These are phyloP conservation scores for Coniosporium apollinis DNA, from an alignment of 495 filamentous ascomycete species.

Conservation along the genomic window DNA sequence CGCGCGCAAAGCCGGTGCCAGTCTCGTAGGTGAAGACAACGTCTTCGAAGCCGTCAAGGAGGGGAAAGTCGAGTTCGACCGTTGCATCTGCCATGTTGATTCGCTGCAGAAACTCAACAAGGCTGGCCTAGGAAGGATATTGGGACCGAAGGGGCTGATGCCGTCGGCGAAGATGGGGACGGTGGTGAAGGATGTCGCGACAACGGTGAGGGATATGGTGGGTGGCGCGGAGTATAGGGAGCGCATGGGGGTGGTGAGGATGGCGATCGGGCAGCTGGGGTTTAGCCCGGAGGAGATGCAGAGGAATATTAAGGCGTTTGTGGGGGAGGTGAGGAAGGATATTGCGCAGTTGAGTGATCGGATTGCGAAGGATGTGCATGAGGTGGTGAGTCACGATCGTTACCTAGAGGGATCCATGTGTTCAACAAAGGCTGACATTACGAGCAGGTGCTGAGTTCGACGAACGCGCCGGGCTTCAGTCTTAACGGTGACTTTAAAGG, in stretches of 20 bases:
- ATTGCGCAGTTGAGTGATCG: slow-evolving; percentile 49
- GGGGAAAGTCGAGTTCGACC: slow-evolving; percentile 68
- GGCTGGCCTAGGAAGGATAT: slow-evolving; percentile 56
- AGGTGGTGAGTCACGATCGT: slow-evolving; percentile 47
- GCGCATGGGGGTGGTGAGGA: slow-evolving; percentile 61
- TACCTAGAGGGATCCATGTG: background rate
- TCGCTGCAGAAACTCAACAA: slow-evolving; percentile 57
- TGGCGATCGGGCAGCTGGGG: slow-evolving; percentile 78
- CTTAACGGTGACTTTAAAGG: slow-evolving; percentile 61
- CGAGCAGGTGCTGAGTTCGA: slow-evolving; percentile 70
- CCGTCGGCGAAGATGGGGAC: slow-evolving; percentile 75
- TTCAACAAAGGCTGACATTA: background rate
- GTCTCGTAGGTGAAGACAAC: slow-evolving; percentile 66
- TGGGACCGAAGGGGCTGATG: slow-evolving; percentile 86
- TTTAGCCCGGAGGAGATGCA: slow-evolving; percentile 78
- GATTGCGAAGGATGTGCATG: slow-evolving; percentile 65
- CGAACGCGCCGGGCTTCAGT: slow-evolving; percentile 69
- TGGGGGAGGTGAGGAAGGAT: slow-evolving; percentile 63
- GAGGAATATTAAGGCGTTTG: slow-evolving; percentile 66
- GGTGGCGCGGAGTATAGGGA: slow-evolving; percentile 81
- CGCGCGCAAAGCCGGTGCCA: slow-evolving; percentile 58
- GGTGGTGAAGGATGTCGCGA: slow-evolving; percentile 59
- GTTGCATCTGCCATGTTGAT: slow-evolving; percentile 71
- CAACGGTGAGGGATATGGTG: slow-evolving; percentile 55
- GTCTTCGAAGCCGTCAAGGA: slow-evolving; percentile 66